Percentiles rank a stretch among this genome's conserved stretches.
Evolutionary conservation across 306 rosid genomes (phyloP).

Genomic region (Castanea sativa): DNA sequence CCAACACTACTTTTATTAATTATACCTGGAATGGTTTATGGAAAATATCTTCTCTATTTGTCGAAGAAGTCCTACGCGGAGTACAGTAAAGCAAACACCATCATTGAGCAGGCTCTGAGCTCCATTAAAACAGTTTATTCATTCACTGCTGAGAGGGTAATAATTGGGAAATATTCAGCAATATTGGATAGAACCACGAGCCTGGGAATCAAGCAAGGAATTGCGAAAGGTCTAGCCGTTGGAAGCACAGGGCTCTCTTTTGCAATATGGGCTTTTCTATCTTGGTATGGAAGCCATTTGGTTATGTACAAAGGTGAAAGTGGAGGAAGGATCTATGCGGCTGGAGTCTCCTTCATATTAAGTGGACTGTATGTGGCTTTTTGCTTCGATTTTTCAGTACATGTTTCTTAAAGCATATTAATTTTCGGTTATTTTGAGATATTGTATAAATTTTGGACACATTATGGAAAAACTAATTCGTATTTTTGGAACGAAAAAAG

Average conservation of each 20-base stretch:
- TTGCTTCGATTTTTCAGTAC: neutral
- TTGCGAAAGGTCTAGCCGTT: constrained; percentile 84
- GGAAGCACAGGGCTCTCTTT: constrained; percentile 84
- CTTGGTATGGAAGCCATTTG: constrained; percentile 98
- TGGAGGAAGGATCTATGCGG: constrained; percentile 90
- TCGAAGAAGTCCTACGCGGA: constrained; percentile 53
- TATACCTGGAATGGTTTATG: constrained; percentile 85
- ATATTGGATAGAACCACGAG: constrained; percentile 60
- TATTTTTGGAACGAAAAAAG: too few species aligned
- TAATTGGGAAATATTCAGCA: constrained; percentile 53
- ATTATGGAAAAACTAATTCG: too few species aligned
- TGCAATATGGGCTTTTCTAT: constrained; percentile 90
- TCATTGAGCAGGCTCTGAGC: constrained; percentile 76
- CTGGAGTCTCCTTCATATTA: constrained; percentile 79
- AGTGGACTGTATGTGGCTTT: constrained; percentile 71
- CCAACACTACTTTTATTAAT: constrained; percentile 77
- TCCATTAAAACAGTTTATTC: constrained; percentile 78
- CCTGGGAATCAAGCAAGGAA: constrained; percentile 86
- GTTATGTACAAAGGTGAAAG: constrained; percentile 85
- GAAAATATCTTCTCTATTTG: constrained; percentile 68
- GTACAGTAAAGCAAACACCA: constrained; percentile 64
- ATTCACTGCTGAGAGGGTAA: constrained; percentile 80
- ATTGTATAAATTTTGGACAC: neutral
- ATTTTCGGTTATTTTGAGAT: neutral
- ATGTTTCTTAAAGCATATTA: neutral